Base-by-base conservation (phyloP, 108 stramenopile species). In the Conticribra weissflogii region DNA sequence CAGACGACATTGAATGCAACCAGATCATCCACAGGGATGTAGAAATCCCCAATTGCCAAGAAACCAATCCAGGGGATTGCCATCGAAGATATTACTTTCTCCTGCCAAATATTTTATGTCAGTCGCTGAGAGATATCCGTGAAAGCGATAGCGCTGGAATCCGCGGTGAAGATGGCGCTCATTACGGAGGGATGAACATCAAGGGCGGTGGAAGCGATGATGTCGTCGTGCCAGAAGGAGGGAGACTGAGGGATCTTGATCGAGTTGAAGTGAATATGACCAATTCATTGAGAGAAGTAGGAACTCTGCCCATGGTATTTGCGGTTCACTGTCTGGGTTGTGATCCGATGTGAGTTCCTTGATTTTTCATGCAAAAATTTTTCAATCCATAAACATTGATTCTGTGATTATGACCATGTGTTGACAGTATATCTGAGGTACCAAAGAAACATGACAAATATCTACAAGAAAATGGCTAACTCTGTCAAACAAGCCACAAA, bases 241-340 rank as follows among this genome's bases (percentile, higher is more conserved):
- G 36, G 12, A 12, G 36, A 41, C 12, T 41, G 36, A 5, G 36
- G 12, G 8, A 41, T 12, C 36, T 41, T 12, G 32, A 62, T 50
- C 30, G 49, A 50, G 25, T n/a, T 48, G 19, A 17, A 48, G 3
- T 27, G 45, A 14, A 18, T 19, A 21, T 3, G 21, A 22, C 24
- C 9, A n/a, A 23, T 1, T 3, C 25, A 25, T 63, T 22, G 61
- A 48, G 9, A 17, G 4, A 24, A 12, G 15, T 8, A 47, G 65
- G 74, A 25, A 70, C 62, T 0, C 64, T 85, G 41, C 85, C 85
- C 2, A 50, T 81, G 0, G 72, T 83, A 8, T 86, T 86, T 69
- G 71, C 66, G 2, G 54, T 86, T 24, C 85, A 86, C 54, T 86
- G 85, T 55, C 78, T 63, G 33, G 85, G 85, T 18, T 83, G 85